These are phyloP conservation scores for Alternaria arbusti DNA, from an alignment of 2,329 filamentous ascomycete species.

Conservation along the genomic window DNA sequence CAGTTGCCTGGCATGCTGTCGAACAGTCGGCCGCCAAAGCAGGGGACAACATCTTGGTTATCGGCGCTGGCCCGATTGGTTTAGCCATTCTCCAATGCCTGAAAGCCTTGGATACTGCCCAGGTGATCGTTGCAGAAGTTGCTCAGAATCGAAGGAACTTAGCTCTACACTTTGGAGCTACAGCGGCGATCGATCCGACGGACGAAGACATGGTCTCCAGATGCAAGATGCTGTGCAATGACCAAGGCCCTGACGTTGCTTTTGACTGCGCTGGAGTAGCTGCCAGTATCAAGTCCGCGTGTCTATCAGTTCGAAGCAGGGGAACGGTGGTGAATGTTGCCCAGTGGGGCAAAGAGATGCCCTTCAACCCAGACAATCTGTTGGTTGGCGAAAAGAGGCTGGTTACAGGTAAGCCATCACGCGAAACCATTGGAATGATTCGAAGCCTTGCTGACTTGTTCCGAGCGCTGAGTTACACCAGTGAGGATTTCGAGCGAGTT, in stretches of 20 bases:
- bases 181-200: neutral
- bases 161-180: neutral
- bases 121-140: neutral
- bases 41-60: neutral
- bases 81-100: neutral
- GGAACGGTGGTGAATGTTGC: neutral
- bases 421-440: neutral
- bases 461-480: neutral
- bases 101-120: neutral
- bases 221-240: neutral
- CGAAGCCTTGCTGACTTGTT: neutral
- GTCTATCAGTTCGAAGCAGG: neutral
- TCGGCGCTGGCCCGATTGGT: neutral
- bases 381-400: neutral
- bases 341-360: neutral
- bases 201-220: neutral
- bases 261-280: neutral
- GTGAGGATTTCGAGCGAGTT: neutral
- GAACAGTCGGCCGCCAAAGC: neutral
- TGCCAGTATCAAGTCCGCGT: neutral
- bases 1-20: neutral
- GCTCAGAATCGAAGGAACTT: neutral
- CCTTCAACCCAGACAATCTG: neutral
- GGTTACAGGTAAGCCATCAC: neutral
- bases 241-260: neutral